Evolutionary conservation across 2,329 filamentous ascomycete species (phyloP).

Genomic region (Neofusicoccum ribis): DNA sequence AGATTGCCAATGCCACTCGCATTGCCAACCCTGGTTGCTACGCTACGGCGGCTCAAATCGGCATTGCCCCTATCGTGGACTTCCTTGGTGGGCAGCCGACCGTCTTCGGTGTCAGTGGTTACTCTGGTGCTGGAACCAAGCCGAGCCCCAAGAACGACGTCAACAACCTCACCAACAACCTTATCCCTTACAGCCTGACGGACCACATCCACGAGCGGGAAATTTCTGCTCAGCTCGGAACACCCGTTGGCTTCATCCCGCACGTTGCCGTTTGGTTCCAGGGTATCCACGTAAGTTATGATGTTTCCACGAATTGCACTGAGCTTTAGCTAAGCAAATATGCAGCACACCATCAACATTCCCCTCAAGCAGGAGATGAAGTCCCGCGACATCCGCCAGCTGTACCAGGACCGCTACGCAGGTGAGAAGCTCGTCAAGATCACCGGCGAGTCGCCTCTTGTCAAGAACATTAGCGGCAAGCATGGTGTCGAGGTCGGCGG

Average conservation of each 20-base stretch:
- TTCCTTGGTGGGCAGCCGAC: slow-evolving; percentile 77
- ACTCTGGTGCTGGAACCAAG: slow-evolving; percentile 93
- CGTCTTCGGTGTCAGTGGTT: slow-evolving; percentile 88
- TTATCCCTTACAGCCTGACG: slow-evolving; percentile 87
- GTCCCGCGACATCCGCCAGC: slow-evolving; percentile 85
- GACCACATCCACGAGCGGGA: slow-evolving; percentile 95
- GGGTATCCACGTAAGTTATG: slow-evolving; percentile 68
- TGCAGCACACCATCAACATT: slow-evolving; percentile 80
- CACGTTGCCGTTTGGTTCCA: slow-evolving; percentile 98
- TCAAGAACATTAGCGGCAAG: slow-evolving; percentile 80
- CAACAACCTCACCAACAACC: slow-evolving; percentile 76
- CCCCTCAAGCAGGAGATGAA: slow-evolving; percentile 84
- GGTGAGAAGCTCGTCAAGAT: slow-evolving; percentile 95
- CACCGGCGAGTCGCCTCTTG: slow-evolving; percentile 79
- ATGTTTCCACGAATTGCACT: neutral
- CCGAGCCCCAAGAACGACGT: slow-evolving; percentile 93
- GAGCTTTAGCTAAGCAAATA: slow-evolving; percentile 7
- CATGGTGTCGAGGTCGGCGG: slow-evolving; percentile 93
- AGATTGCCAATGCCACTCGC: slow-evolving; percentile 74
- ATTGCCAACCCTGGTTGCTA: slow-evolving; percentile 96
- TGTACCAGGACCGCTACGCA: slow-evolving; percentile 95
- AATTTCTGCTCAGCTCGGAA: slow-evolving; percentile 76
- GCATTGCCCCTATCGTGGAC: slow-evolving; percentile 77
- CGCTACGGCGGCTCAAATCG: slow-evolving; percentile 87
- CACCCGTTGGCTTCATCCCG: slow-evolving; percentile 79